These are phyloP conservation scores for Nigrospora sphaerica DNA, from an alignment of 2,329 filamentous ascomycete species.

Conservation along the genomic window DNA sequence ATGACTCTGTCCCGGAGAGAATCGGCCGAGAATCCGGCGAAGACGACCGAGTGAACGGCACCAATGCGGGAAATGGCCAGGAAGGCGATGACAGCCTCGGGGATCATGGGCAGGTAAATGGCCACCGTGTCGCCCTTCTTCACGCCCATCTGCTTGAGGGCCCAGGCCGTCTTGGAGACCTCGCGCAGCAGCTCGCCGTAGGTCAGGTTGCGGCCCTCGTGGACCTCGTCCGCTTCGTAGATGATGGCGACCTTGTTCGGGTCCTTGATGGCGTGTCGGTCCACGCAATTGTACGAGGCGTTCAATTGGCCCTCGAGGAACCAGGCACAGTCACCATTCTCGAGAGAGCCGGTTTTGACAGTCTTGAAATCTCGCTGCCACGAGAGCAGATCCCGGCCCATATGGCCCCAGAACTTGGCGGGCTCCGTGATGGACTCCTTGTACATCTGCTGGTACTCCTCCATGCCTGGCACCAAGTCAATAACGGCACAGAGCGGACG, in stretches of 20 bases:
- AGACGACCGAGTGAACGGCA: slow-evolving; percentile 94
- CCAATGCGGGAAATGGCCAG: slow-evolving; percentile 88
- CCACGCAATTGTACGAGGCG: slow-evolving; percentile 94
- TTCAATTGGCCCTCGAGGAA: slow-evolving; percentile 92
- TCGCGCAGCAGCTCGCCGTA: slow-evolving; percentile 90
- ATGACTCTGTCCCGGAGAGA: slow-evolving; percentile 92
- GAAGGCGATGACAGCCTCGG: slow-evolving; percentile 86
- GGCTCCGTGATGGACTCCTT: slow-evolving; percentile 86
- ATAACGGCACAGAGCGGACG: background rate
- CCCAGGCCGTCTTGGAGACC: slow-evolving; percentile 80
- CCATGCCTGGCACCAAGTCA: slow-evolving; percentile 37
- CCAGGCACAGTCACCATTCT: slow-evolving; percentile 82
- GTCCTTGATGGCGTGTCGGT: slow-evolving; percentile 92
- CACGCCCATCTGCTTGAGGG: slow-evolving; percentile 91
- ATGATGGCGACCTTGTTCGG: slow-evolving; percentile 93
- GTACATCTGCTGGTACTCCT: slow-evolving; percentile 63
- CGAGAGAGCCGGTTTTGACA: slow-evolving; percentile 69
- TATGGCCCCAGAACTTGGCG: slow-evolving; percentile 79
- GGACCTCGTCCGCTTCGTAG: slow-evolving; percentile 92
- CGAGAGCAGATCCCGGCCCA: slow-evolving; percentile 80
- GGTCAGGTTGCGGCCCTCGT: slow-evolving; percentile 80
- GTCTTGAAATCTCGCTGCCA: slow-evolving; percentile 93
- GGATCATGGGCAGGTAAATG: slow-evolving; percentile 98
- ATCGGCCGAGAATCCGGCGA: slow-evolving; percentile 94
- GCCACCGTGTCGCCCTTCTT: slow-evolving; percentile 96